Evolutionary conservation across 108 stramenopile genomes (phyloP), one percentile per base, ranked within the genome.

Genomic region (Nannochloropsis salina): DNA sequence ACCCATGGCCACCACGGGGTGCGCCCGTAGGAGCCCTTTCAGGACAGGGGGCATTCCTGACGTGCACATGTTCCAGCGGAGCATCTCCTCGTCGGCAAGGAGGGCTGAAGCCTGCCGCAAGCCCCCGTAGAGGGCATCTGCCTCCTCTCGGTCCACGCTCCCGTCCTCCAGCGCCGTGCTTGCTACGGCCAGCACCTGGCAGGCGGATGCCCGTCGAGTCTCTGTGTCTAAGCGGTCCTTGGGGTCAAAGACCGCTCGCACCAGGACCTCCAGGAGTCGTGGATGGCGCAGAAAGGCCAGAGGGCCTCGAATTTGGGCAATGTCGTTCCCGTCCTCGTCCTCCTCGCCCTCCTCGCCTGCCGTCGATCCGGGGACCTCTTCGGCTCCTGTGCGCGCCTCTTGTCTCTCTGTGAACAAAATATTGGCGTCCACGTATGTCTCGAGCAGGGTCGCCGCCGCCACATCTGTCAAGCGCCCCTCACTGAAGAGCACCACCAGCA

Each of bases 1-100:
- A 51, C 47, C 47, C 47, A 51, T 51, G 47, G 47, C 47, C 47
- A 51, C 47, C 47, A 51, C 47, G 15, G 47, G 47, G 47, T 51
- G 47, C 12, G 47, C 47, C 15, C 47, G 10, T 15, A 51, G 15
- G 12, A 51, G 47, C 12, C 47, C 47, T 51, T 51, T 51, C 47
- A 51, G 15, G 47, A 15, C 10, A 51, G 47, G 47, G 47, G 47
- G 47, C 15, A 51, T 51, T 10, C 47, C 15, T 10, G 47, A 51
- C 47, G 47, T 51, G 15, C 47, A 12, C 47, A 51, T 51, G 47
- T 51, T 51, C 47, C 47, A 51, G 12, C 12, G 10, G 12, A 51
- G 47, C 47, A 51, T 51, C 47, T 51, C 47, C 15, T 51, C 47
- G 47, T 51, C 47, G 10, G 47, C 47, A 10, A 51, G 47, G 10